Percentiles rank a stretch among this genome's conserved stretches.
These are phyloP conservation scores for Daldinia sp. DNA, from an alignment of 2,329 filamentous ascomycete genomes.

Conservation along the genomic window DNA sequence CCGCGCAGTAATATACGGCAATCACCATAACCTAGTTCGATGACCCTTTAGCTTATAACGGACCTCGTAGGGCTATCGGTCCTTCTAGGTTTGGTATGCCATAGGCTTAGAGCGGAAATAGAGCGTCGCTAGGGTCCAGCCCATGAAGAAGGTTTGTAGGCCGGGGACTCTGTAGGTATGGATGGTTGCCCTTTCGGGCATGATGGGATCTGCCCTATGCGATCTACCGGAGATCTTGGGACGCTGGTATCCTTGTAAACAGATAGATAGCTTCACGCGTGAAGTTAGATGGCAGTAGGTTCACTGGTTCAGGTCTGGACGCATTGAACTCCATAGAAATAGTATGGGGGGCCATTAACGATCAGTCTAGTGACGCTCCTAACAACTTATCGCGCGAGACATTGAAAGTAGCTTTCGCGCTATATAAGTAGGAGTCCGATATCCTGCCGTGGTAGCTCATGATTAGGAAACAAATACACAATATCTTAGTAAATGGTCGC, in stretches of 20 bases:
- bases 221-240: constrained; percentile 15
- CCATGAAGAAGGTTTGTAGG: background rate
- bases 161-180: background rate
- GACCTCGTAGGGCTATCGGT: background rate
- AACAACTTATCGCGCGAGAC: background rate
- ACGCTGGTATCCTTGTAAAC: background rate
- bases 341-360: background rate
- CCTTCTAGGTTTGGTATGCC: background rate
- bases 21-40: background rate
- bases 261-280: background rate
- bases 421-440: background rate
- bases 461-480: too few relatives aligned
- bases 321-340: background rate
- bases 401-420: background rate
- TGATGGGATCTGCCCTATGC: background rate
- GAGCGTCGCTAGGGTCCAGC: background rate
- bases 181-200: background rate
- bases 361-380: background rate
- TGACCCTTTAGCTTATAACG: background rate
- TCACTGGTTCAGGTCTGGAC: background rate
- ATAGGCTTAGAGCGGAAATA: background rate
- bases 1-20: background rate
- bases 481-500: background rate
- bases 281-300: background rate
- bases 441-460: background rate